A percentile compares a stretch with the other conserved stretches of the same genome.
phyloP scores from a whole-genome alignment of 2,329 filamentous ascomycete genomes.

The Fusarium sp. region DNA sequence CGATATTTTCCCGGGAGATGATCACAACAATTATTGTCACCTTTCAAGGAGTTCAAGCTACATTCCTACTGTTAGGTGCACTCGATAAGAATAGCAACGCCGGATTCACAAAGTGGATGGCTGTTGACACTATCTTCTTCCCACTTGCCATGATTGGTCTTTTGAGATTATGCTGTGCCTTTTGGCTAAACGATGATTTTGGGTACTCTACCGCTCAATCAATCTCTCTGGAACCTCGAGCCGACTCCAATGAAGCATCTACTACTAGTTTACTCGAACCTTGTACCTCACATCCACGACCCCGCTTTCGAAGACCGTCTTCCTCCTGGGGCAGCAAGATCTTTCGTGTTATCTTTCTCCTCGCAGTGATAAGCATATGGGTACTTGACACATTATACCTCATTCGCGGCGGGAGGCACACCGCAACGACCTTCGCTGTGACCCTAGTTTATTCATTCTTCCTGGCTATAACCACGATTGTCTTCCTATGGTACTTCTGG shows the following conservation, averaged over 20 bases:
- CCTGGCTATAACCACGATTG: not conserved
- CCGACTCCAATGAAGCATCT: not conserved
- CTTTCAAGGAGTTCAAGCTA: slow-evolving; percentile 14
- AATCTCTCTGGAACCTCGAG: no score
- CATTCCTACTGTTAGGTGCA: not conserved
- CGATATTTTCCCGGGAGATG: not conserved
- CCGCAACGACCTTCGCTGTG: not conserved
- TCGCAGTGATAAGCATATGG: not conserved
- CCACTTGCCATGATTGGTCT: slow-evolving; percentile 16
- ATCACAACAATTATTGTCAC: slow-evolving; percentile 18
- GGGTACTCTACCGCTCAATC: not conserved
- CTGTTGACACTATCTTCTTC: slow-evolving; percentile 22
- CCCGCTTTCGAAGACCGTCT: not conserved
- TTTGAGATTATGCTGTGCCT: slow-evolving; percentile 10
- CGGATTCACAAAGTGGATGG: slow-evolving; percentile 7
- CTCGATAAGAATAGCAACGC: not conserved
- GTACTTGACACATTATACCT: not conserved
- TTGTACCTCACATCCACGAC: not conserved
- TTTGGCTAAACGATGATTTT: slow-evolving; percentile 22
- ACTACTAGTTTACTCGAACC: not conserved
- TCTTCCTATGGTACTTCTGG: slow-evolving; percentile 3
- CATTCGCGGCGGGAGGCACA: not conserved
- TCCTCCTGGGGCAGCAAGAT: not conserved
- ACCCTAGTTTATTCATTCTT: not conserved
- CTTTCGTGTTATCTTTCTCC: not conserved